Evolutionary conservation across 2,329 filamentous ascomycete genomes (phyloP).

Genomic region (Aspergillus awamori): DNA sequence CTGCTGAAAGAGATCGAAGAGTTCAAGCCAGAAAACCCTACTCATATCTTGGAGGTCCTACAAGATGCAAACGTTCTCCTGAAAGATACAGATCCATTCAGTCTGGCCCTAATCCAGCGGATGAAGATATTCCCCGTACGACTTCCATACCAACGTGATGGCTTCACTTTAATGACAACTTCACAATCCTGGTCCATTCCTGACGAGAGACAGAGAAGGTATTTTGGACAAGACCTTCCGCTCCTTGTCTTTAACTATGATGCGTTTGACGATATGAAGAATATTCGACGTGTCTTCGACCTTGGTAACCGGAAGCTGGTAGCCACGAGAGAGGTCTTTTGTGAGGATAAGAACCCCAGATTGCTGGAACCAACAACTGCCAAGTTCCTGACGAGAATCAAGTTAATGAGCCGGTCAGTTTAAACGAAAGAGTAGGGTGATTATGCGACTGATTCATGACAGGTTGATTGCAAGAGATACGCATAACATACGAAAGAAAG

Average conservation of each 20-base stretch:
- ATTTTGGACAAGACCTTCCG: neutral
- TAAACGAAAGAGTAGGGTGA: neutral
- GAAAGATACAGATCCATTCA: neutral
- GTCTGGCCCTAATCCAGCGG: neutral
- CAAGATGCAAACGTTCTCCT: neutral
- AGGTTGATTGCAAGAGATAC: neutral
- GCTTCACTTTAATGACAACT: neutral
- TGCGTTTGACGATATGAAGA: neutral
- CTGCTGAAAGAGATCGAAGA: neutral
- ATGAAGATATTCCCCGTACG: neutral
- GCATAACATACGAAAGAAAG: neutral
- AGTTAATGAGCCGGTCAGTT: neutral
- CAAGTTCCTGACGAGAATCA: neutral
- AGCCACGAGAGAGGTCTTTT: neutral
- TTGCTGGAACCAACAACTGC: neutral
- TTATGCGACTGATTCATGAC: neutral
- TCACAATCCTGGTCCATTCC: neutral
- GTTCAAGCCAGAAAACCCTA: neutral
- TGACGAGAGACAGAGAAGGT: neutral
- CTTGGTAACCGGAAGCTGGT: neutral
- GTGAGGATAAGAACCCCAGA: neutral
- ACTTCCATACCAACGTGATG: neutral
- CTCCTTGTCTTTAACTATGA: neutral
- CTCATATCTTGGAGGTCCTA: neutral
- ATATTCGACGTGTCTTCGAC: neutral